Conservation (phyloP, 768 basidiomycete species). For the Scleroderma bovista region DNA sequence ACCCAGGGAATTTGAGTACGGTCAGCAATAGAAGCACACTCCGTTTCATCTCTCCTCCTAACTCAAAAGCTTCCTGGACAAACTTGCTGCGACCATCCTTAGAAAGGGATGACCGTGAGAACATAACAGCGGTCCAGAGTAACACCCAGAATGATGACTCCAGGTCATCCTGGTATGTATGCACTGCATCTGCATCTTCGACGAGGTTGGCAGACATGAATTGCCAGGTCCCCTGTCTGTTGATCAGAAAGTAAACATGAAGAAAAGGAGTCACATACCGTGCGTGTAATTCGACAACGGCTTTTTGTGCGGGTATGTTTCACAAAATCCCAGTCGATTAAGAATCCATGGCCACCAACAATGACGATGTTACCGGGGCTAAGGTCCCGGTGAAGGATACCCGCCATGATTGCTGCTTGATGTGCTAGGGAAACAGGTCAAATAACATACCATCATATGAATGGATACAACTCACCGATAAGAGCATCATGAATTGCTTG, state of each 20-base stretch:
- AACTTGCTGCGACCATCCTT: background rate
- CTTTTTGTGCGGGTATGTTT: background rate
- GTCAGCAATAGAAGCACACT: background rate
- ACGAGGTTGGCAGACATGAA: slow-evolving; percentile 26
- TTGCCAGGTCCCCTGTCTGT: slow-evolving; percentile 31
- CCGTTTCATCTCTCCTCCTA: background rate
- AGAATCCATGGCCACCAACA: slow-evolving; percentile 5
- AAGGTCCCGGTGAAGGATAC: slow-evolving; percentile 21
- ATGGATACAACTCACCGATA: slow-evolving; percentile 1
- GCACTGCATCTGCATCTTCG: slow-evolving; percentile 1
- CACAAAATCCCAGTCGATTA: slow-evolving; percentile 25
- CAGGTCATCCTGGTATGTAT: background rate
- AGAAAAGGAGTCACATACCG: background rate
- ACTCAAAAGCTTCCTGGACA: background rate
- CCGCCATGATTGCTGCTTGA: background rate
- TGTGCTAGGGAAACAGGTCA: background rate
- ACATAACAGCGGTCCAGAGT: background rate
- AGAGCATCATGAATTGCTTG: slow-evolving; percentile 5
- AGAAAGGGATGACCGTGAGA: background rate
- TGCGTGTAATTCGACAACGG: slow-evolving; percentile 1
- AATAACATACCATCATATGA: background rate
- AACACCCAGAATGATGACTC: slow-evolving; percentile 1
- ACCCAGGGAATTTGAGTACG: background rate
- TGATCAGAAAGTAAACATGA: background rate
- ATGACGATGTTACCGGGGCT: slow-evolving; percentile 20